These are phyloP conservation scores for Boletus pseudo-olivaceus DNA, from an alignment of 768 basidiomycete species.

Conservation along the genomic window DNA sequence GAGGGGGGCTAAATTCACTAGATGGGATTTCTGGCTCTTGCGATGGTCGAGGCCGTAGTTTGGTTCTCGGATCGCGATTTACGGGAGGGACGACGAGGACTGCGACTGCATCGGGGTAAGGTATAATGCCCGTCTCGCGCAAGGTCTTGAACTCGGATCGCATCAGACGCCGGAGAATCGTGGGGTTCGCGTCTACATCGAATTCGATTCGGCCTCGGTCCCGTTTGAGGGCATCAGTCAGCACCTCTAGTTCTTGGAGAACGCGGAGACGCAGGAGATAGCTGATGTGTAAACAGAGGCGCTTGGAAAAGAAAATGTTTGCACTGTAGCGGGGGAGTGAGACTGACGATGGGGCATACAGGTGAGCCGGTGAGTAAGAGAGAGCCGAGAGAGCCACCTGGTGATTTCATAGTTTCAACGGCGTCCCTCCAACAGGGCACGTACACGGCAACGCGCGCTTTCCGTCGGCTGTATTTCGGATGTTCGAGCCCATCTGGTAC, in stretches of 20 bases:
- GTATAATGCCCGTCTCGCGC: constrained; percentile 43
- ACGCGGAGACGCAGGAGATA: constrained; percentile 71
- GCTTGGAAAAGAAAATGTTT: constrained; percentile 36
- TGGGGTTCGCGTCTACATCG: constrained; percentile 21
- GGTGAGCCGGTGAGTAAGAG: constrained; percentile 7
- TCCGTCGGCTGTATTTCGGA: constrained; percentile 50
- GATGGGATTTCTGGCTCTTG: constrained; percentile 35
- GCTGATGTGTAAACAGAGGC: constrained; percentile 52
- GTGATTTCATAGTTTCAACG: constrained; percentile 36
- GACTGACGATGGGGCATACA: constrained; percentile 1
- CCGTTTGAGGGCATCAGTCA: constrained; percentile 35
- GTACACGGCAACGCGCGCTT: constrained; percentile 47
- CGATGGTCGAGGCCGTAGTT: constrained; percentile 39
- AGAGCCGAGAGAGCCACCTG: constrained; percentile 29
- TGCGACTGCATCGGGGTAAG: constrained; percentile 56
- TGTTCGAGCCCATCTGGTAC: constrained; percentile 68
- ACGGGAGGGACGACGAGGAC: constrained; percentile 66
- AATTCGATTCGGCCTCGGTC: background rate
- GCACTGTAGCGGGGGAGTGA: constrained; percentile 26
- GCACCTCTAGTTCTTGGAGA: constrained; percentile 68
- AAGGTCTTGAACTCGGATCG: constrained; percentile 54
- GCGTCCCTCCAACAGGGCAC: constrained; percentile 58
- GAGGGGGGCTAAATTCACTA: constrained; percentile 1
- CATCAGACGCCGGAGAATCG: constrained; percentile 62
- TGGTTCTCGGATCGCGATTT: constrained; percentile 49